Conservation (phyloP, 148 eudicot species). For the Nepenthes gracilis region DNA sequence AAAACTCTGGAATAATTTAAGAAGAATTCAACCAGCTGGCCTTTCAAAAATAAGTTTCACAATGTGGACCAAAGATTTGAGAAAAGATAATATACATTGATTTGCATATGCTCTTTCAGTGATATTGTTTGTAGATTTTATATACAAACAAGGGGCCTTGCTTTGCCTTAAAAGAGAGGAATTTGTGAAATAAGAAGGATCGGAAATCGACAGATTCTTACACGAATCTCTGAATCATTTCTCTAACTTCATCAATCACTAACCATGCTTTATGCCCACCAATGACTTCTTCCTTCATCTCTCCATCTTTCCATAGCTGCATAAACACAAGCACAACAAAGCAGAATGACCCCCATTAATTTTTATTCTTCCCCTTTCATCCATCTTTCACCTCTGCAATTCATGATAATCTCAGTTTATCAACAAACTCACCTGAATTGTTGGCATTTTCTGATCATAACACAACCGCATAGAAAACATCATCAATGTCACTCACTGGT, state of each 20-base stretch:
- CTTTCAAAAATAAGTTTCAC: too few relatives aligned
- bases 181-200: too few relatives aligned
- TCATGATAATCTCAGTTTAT: background rate
- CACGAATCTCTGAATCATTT: conserved; percentile 59
- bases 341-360: background rate
- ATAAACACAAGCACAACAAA: background rate
- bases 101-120: too few relatives aligned
- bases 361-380: background rate
- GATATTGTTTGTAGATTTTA: too few relatives aligned
- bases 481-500: background rate
- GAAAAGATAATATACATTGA: too few relatives aligned
- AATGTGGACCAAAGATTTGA: too few relatives aligned
- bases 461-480: conserved; percentile 1
- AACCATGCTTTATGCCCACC: conserved; percentile 98
- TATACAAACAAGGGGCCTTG: too few relatives aligned
- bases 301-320: conserved; percentile 94
- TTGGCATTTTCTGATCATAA: conserved; percentile 84
- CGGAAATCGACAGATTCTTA: background rate
- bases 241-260: conserved; percentile 81
- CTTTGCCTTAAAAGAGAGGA: too few relatives aligned
- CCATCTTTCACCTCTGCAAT: background rate
- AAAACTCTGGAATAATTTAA: too few relatives aligned
- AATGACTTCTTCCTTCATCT: conserved; percentile 90
- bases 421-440: conserved; percentile 58
- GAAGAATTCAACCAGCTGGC: too few relatives aligned